These are phyloP conservation scores for Aspergillus biplanus DNA, from an alignment of 495 filamentous ascomycete species.

Conservation along the genomic window DNA sequence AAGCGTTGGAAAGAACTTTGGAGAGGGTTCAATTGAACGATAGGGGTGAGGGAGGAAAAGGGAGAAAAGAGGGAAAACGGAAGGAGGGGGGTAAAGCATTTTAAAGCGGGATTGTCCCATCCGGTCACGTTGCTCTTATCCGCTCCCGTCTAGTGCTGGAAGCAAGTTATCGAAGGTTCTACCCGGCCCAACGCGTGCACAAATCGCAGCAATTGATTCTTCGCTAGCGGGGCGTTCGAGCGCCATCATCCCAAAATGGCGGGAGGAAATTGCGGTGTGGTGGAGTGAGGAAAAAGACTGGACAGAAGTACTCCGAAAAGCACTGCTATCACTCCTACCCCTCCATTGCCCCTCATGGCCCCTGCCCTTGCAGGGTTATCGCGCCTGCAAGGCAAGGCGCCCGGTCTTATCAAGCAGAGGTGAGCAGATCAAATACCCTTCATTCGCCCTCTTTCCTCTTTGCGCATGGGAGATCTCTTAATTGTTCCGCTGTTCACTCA, in stretches of 20 bases:
- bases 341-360: slow-evolving; percentile 12
- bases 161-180: not conserved
- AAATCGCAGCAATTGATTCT: slow-evolving; percentile 5
- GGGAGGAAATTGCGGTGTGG: slow-evolving; percentile 18
- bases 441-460: slow-evolving; percentile 4
- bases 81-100: slow-evolving; percentile 13
- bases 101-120: slow-evolving; percentile 21
- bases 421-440: not conserved
- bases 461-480: slow-evolving; percentile 1
- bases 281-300: not conserved
- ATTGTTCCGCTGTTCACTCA: not conserved
- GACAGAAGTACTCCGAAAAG: slow-evolving; percentile 4
- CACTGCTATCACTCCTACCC: slow-evolving; percentile 8
- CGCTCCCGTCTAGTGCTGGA: slow-evolving; percentile 10
- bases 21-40: slow-evolving; percentile 11
- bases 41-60: slow-evolving; percentile 11
- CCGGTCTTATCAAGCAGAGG: not conserved
- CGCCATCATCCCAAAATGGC: not conserved
- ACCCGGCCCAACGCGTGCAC: not conserved
- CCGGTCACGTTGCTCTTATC: slow-evolving; percentile 22
- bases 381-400: not conserved
- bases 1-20: slow-evolving; percentile 7
- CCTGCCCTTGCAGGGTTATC: slow-evolving; percentile 11
- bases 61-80: slow-evolving; percentile 9
- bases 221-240: slow-evolving; percentile 9